A percentile compares a stretch with the other conserved stretches of the same genome.
Conservation (phyloP, 257 asterid species). For the Capsicum rhomboideum region DNA sequence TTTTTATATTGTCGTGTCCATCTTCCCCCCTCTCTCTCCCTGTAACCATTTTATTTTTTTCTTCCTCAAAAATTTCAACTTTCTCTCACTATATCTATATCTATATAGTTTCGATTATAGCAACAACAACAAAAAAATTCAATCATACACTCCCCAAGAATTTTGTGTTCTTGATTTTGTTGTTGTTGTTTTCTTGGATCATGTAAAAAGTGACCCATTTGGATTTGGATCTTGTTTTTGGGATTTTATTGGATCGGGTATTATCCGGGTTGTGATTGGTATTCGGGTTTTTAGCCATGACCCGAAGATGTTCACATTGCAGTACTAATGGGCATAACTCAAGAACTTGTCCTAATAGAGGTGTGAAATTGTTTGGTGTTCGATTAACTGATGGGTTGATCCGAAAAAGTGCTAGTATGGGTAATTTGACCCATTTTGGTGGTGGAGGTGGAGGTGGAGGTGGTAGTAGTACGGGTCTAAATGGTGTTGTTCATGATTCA, state of each 20-base stretch:
- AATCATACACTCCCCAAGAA: background rate
- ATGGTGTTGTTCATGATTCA: constrained; percentile 59
- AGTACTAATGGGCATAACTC: constrained; percentile 98
- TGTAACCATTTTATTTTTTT: background rate
- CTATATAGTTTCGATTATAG: background rate
- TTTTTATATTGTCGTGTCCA: background rate
- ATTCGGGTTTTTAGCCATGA: constrained; percentile 35
- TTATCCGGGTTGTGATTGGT: background rate
- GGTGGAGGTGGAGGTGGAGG: constrained; percentile 29
- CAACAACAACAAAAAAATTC: background rate
- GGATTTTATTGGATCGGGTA: background rate
- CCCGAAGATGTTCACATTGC: constrained; percentile 98
- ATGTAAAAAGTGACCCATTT: background rate
- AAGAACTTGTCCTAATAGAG: constrained; percentile 97
- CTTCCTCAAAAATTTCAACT: background rate
- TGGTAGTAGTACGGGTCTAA: constrained; percentile 36
- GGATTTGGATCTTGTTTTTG: constrained; percentile 1
- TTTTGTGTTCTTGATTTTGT: background rate
- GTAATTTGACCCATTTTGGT: constrained; percentile 80
- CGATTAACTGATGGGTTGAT: constrained; percentile 97
- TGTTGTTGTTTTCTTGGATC: constrained; percentile 5
- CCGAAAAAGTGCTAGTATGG: constrained; percentile 99
- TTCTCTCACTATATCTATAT: background rate
- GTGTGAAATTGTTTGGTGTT: constrained; percentile 95
- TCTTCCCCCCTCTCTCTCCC: constrained; percentile 4